Percentiles rank a stretch among this genome's conserved stretches.
Conservation (phyloP, 1,139 yeast genomes). For the Candida anutae region DNA sequence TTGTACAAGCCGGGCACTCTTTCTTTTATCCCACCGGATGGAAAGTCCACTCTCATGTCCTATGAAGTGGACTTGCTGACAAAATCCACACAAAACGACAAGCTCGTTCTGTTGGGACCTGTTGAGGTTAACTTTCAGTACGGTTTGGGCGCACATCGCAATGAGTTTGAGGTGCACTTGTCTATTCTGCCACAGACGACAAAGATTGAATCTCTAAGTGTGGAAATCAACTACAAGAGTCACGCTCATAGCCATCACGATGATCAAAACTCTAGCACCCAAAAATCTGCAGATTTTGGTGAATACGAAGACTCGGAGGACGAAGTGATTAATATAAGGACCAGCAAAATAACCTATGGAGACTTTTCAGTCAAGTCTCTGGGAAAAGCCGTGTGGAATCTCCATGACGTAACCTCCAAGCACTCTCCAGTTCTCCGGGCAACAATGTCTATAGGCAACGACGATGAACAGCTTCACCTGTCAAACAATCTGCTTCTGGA, state of each 20-base stretch:
- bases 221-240: constrained; percentile 47
- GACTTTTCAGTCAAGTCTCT: constrained; percentile 51
- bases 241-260: no score
- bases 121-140: constrained; percentile 54
- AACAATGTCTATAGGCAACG: constrained; percentile 4
- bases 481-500: no score
- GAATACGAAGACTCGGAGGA: no score
- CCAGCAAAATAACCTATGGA: constrained; percentile 62
- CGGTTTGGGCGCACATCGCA: constrained; percentile 50
- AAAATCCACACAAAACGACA: constrained; percentile 12
- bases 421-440: constrained; percentile 67
- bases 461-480: background rate
- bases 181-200: constrained; percentile 42
- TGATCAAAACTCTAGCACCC: constrained; percentile 4
- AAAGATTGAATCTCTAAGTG: constrained; percentile 47
- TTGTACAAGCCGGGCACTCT: constrained; percentile 30
- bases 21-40: constrained; percentile 86
- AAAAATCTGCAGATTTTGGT: no score
- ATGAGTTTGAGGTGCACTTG: constrained; percentile 72
- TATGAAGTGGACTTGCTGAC: constrained; percentile 51
- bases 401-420: constrained; percentile 56
- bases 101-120: constrained; percentile 28
- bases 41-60: constrained; percentile 53
- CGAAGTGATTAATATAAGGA: constrained; percentile 27
- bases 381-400: constrained; percentile 65